Evolutionary conservation across 2,329 filamentous ascomycete species (phyloP).

Genomic region (Paecilomyces fulvus): DNA sequence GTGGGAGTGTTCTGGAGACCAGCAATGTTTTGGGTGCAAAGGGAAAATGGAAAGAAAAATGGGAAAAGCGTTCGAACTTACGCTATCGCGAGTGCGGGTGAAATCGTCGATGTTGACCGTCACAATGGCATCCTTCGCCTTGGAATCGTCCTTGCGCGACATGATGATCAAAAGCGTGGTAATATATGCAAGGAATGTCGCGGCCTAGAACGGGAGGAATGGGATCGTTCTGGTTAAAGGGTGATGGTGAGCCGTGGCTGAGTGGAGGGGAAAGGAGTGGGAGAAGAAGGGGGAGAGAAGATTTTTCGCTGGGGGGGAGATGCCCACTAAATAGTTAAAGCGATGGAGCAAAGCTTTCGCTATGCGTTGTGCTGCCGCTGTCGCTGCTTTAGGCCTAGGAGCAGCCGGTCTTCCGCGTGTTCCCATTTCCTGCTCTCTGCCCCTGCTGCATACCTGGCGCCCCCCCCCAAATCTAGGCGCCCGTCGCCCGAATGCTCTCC

Average conservation of each 20-base stretch:
- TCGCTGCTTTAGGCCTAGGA: conserved; percentile 14
- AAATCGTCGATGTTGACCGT: conserved; percentile 62
- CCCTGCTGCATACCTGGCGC: not conserved
- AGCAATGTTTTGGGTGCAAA: not conserved
- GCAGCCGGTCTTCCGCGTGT: not conserved
- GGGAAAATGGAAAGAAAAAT: not conserved
- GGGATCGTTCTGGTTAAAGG: conserved; percentile 26
- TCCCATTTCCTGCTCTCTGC: conserved; percentile 1
- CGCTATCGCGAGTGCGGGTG: conserved; percentile 69
- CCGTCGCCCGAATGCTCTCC: too few species aligned
- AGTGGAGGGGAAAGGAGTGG: conserved; percentile 31
- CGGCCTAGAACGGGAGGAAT: conserved; percentile 9
- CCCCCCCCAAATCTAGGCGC: not conserved
- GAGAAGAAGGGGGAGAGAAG: conserved; percentile 12
- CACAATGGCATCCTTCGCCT: conserved; percentile 25
- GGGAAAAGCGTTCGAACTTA: conserved; percentile 43
- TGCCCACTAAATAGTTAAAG: conserved; percentile 7
- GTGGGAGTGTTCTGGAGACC: not conserved
- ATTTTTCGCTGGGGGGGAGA: conserved; percentile 7
- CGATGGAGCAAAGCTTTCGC: not conserved
- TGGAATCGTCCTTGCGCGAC: conserved; percentile 29
- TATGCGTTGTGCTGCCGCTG: not conserved
- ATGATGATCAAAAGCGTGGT: conserved; percentile 42
- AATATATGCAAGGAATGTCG: conserved; percentile 28
- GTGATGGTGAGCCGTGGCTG: conserved; percentile 42